Conservation (phyloP, 176 grass and related monocot genomes). For the Elymus sibiricus region DNA sequence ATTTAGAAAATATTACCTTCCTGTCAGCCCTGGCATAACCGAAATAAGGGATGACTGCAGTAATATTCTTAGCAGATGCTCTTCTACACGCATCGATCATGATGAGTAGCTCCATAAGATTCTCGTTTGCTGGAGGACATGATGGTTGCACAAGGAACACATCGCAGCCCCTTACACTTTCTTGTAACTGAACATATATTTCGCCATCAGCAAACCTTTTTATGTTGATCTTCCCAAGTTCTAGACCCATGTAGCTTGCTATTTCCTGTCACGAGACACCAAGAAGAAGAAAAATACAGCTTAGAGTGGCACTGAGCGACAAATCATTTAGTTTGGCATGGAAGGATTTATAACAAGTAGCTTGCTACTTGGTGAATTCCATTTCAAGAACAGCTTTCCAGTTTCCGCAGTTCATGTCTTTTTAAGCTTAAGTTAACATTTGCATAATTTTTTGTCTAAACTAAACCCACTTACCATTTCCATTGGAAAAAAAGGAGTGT, state of each 20-base stretch:
- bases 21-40: constrained; percentile 98
- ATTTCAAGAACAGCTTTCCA: neutral
- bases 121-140: constrained; percentile 94
- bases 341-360: neutral
- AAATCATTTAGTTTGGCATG: neutral
- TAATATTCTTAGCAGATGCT: constrained; percentile 98
- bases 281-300: neutral
- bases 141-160: constrained; percentile 94
- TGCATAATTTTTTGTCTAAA: neutral
- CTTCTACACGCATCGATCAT: constrained; percentile 99
- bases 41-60: constrained; percentile 97
- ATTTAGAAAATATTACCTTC: constrained; percentile 53
- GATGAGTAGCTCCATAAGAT: constrained; percentile 96
- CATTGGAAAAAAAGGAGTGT: neutral
- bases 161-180: constrained; percentile 94
- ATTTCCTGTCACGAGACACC: constrained; percentile 66
- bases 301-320: neutral
- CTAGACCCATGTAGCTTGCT: constrained; percentile 90
- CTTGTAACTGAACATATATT: constrained; percentile 99
- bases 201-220: constrained; percentile 94
- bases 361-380: neutral
- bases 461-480: neutral
- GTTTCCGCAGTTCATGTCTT: neutral
- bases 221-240: constrained; percentile 96
- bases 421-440: constrained; percentile 14